Conservation (phyloP, 192 early-diverging fungal species). For the Mortierella hygrophila region DNA sequence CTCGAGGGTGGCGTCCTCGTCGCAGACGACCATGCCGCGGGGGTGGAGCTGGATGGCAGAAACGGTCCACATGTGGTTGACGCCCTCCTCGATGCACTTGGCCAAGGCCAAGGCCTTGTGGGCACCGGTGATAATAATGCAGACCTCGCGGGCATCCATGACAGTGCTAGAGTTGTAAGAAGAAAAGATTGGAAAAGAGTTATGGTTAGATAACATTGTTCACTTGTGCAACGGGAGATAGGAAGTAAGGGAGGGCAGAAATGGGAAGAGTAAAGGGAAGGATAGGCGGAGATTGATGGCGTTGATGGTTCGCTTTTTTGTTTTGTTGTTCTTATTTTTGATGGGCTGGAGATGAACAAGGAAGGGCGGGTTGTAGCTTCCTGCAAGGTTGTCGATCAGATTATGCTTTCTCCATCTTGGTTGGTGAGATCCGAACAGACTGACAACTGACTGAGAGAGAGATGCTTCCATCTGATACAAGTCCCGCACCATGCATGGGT, state of each 20-base stretch:
- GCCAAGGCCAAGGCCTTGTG: constrained; percentile 86
- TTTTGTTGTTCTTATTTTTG: neutral
- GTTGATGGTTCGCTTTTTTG: neutral
- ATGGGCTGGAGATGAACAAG: no score
- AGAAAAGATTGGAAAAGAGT: neutral
- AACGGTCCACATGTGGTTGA: constrained; percentile 94
- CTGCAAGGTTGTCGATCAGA: neutral
- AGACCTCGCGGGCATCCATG: constrained; percentile 89
- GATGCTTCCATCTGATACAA: neutral
- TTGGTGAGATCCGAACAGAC: neutral
- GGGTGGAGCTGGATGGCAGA: constrained; percentile 88
- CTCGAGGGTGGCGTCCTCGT: constrained; percentile 90
- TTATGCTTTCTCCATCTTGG: neutral
- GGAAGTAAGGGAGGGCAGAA: neutral
- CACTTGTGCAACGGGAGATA: constrained; percentile 19
- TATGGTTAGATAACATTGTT: constrained; percentile 17
- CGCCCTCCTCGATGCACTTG: constrained; percentile 85
- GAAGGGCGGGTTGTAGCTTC: neutral
- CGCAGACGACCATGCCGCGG: constrained; percentile 85
- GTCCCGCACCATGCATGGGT: neutral
- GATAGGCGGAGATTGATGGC: neutral
- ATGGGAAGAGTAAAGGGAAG: neutral
- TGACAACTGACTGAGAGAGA: neutral
- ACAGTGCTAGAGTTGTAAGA: constrained; percentile 69
- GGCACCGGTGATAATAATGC: constrained; percentile 88